phyloP scores from a whole-genome alignment of 768 basidiomycete species.

The Phanerochaete sordida region DNA sequence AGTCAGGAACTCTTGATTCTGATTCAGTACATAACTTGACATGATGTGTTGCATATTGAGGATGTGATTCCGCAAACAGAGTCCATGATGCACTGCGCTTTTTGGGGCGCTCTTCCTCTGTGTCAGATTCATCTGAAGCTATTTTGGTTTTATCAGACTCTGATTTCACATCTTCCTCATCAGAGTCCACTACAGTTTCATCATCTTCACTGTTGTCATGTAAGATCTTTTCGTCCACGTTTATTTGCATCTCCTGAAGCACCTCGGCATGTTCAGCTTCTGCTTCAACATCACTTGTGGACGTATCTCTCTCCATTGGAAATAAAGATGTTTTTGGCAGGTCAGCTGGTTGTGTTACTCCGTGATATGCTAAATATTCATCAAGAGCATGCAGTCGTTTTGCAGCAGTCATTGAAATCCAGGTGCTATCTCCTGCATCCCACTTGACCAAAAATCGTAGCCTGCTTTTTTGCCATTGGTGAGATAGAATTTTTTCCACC shows the following conservation, averaged over 20 bases:
- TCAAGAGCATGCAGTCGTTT: neutral
- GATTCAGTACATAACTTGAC: neutral
- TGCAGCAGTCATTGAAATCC: neutral
- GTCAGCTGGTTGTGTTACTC: no score
- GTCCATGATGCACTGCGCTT: neutral
- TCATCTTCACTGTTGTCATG: no score
- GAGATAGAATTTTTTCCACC: neutral
- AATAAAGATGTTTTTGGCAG: neutral
- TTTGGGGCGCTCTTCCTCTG: no score
- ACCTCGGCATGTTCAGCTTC: no score
- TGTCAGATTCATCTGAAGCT: neutral
- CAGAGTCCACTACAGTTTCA: neutral
- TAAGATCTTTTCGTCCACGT: no score
- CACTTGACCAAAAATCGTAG: neutral
- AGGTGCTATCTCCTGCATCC: neutral
- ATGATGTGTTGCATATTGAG: neutral
- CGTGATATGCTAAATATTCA: neutral
- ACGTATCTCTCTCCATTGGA: neutral
- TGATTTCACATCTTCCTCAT: neutral
- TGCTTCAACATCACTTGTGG: neutral
- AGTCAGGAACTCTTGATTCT: conserved; percentile 22
- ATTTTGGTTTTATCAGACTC: neutral
- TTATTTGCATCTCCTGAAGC: no score
- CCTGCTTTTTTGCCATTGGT: conserved; percentile 12
- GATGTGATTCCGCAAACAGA: neutral